These are phyloP conservation scores for Diaporthe nobilis DNA, from an alignment of 2,329 filamentous ascomycete species.

Conservation along the genomic window DNA sequence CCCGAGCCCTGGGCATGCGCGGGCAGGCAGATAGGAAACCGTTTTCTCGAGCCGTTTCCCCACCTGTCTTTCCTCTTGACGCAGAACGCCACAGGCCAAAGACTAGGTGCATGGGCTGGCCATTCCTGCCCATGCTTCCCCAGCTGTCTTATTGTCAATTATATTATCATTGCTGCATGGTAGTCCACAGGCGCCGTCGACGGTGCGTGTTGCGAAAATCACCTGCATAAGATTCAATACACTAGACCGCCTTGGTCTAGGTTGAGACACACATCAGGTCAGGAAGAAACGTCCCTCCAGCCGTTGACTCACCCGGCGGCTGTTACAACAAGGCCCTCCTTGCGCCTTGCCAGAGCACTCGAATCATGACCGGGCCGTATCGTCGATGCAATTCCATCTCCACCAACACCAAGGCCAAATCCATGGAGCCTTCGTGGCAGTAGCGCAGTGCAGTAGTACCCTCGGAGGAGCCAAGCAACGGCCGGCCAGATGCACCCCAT, in stretches of 20 bases:
- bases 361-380: not conserved
- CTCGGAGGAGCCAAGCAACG: not conserved
- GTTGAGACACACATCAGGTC: not conserved
- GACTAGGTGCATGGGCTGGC: not conserved
- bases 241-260: constrained; percentile 15
- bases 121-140: not conserved
- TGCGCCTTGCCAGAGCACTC: not conserved
- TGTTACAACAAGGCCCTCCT: not conserved
- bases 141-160: not conserved
- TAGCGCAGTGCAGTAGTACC: not conserved
- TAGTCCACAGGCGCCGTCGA: not conserved
- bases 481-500: not conserved
- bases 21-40: not conserved
- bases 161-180: not conserved
- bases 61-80: not conserved
- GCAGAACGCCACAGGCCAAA: not conserved
- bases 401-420: not conserved
- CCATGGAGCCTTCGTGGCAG: not conserved
- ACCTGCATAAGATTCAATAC: constrained; percentile 28
- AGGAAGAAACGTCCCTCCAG: not conserved
- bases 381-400: not conserved
- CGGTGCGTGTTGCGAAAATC: constrained; percentile 1
- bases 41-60: constrained; percentile 2
- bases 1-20: not conserved
- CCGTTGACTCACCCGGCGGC: constrained; percentile 19